Evolutionary conservation across 805 yeast species (phyloP), one percentile per base, ranked within the genome.

Genomic region (Spathaspora arborariae): DNA sequence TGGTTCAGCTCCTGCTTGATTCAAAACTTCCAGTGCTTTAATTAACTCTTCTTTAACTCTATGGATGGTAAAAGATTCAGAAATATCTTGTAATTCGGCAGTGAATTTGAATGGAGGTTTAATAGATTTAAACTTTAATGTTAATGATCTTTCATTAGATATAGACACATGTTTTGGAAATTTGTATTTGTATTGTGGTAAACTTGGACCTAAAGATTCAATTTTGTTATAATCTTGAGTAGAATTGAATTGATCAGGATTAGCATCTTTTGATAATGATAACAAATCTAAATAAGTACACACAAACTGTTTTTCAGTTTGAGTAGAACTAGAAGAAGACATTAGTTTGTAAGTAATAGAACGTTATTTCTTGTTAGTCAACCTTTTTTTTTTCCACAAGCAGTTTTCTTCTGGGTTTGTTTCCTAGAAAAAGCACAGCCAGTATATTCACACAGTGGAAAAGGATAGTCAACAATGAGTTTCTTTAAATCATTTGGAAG

Each of bases 31-130:
- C 35, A 59, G 58, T 2, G 54, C 41, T 4, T 60, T 63, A 13
- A 70, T 65, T 39, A 77, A 60, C 15, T 58, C 55, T 1, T 59
- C 41, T 53, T 78, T 79, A 39, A 75, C 54, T 34, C 67, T 62
- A 55, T 66, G 68, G 9, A 73, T 59, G 5, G 74, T 64, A 15
- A 47, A 63, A 34, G 58, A 63, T 19, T 26, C 54, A 3, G 58
- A 51, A 30, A 57, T 67, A 45, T 42, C 55, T 5, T 34, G 35
- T 45, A 72, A 52, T 34, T 50, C 60, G 4, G 58, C 50, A 34
- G 67, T 60, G 62, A 87, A 85, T 58, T 82, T 86, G 57, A 53
- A 64, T 5, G 96, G 96, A 4, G 84, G 79, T 55, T 82, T 81
- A 45, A 88, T 76, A 24, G 91, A 84, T 62, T 84, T 84, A 59